Conservation (phyloP, 768 basidiomycete genomes). For the Auriculariales sp. region DNA sequence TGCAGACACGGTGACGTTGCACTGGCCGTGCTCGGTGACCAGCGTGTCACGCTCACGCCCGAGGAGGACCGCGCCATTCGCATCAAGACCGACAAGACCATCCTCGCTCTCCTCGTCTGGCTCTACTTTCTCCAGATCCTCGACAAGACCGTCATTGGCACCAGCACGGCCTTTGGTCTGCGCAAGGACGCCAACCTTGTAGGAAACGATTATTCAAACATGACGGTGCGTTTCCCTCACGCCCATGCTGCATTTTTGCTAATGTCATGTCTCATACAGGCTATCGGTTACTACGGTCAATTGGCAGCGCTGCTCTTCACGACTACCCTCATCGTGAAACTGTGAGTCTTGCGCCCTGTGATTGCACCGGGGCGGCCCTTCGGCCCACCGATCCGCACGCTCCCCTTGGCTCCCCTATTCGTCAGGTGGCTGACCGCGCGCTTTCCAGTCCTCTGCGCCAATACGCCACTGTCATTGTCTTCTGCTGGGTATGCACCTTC, state of each 20-base stretch:
- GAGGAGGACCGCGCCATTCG: conserved; percentile 15
- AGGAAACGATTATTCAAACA: conserved; percentile 12
- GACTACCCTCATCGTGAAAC: conserved; percentile 14
- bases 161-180: conserved; percentile 13
- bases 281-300: conserved; percentile 9
- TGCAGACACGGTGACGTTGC: conserved; percentile 12
- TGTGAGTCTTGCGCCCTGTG: no score
- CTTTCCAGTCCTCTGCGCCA: conserved; percentile 10
- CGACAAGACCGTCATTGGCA: conserved; percentile 12
- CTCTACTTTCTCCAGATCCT: conserved; percentile 21
- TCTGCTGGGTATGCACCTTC: conserved; percentile 6
- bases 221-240: conserved; percentile 1
- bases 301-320: conserved; percentile 13
- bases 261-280: not conserved
- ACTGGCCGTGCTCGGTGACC: conserved; percentile 11
- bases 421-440: no score
- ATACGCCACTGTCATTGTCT: conserved; percentile 11
- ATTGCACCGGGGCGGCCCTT: no score
- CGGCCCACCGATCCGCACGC: no score
- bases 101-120: conserved; percentile 13
- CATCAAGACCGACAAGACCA: conserved; percentile 12
- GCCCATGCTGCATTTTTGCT: no score
- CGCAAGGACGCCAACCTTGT: conserved; percentile 8
- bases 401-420: no score
- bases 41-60: conserved; percentile 9